Evolutionary conservation across 2,329 filamentous ascomycete species (phyloP), one percentile per base, ranked within the genome.

Genomic region (Colletotrichum melonis): DNA sequence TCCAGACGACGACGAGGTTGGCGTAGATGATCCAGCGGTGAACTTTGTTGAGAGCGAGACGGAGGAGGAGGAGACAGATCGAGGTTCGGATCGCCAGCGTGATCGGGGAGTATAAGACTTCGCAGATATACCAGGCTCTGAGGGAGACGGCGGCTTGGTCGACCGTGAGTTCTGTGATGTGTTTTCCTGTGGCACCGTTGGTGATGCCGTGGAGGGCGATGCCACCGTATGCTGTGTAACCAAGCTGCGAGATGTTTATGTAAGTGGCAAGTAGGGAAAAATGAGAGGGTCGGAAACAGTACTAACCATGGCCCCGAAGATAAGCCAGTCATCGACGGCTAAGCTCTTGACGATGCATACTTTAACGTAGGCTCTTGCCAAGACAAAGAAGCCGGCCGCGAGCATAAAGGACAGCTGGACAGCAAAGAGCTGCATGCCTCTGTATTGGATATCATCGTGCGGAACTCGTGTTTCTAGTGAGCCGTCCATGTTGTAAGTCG

Each of bases 281-380:
- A 16, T 24, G 11, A 8, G 7, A 42, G 55, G 55, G 32, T 52
- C 9, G 6, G 6, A 14, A 22, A 54, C 11, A 38, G 35, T 19
- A 76, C 79, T 70, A 78, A 89, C 87, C 79, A 87, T 78, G 3
- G 86, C 84, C 32, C 80, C 62, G 26, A 88, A 79, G 76, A 88
- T 87, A 58, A 88, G 77, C 74, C 82, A 85, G 80, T 89, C 88
- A 62, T 89, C 88, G 4, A 82, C 46, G 0, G 83, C 81, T 42
- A 86, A 78, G 35, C 81, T 83, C 63, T 84, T 85, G 52, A 86
- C 79, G 26, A 88, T 77, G 32, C 82, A 78, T 1, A 81, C 63
- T 69, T 86, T 85, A 58, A 87, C 86, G 76, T 86, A 87, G 9
- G 82, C 82, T 19, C 87, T 83, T 49, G 87, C 75, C 49, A 82